Percentiles rank a stretch among this genome's conserved stretches.
These are phyloP conservation scores for Monascus purpureus DNA, from an alignment of 495 filamentous ascomycete species.

Conservation along the genomic window DNA sequence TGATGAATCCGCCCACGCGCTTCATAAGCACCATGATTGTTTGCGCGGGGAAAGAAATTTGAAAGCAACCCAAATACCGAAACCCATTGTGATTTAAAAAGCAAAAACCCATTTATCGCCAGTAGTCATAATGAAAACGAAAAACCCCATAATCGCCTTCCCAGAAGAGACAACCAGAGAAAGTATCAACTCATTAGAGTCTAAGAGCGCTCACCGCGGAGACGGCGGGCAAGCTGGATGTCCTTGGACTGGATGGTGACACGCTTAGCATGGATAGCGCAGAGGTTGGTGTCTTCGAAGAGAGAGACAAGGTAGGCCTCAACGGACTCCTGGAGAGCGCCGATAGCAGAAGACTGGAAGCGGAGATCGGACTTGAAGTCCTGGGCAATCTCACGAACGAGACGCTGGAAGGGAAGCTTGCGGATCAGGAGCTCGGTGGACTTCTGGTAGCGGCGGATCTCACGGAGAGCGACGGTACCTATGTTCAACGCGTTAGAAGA, in stretches of 20 bases:
- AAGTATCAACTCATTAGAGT: constrained; percentile 17
- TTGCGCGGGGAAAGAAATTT: constrained; percentile 22
- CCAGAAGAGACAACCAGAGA: constrained; percentile 26
- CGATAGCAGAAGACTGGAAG: constrained; percentile 99
- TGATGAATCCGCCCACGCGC: constrained; percentile 24
- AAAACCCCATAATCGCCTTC: constrained; percentile 36
- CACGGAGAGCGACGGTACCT: constrained; percentile 99
- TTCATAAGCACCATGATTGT: constrained; percentile 22
- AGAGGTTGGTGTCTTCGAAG: constrained; percentile 99
- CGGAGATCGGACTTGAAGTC: constrained; percentile 99
- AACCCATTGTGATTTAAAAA: constrained; percentile 33
- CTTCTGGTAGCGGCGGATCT: constrained; percentile 99
- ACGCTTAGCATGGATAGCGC: constrained; percentile 99
- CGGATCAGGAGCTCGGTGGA: constrained; percentile 99
- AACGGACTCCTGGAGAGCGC: constrained; percentile 99
- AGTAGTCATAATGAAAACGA: constrained; percentile 25
- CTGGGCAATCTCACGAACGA: constrained; percentile 99
- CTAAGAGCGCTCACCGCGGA: constrained; percentile 88
- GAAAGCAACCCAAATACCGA: constrained; percentile 26
- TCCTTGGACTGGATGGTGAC: constrained; percentile 92
- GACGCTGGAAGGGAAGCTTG: constrained; percentile 99
- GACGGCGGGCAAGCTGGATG: constrained; percentile 91
- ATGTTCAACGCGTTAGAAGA: constrained; percentile 19
- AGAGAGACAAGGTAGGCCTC: constrained; percentile 99
- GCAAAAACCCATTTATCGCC: constrained; percentile 38